phyloP scores from a whole-genome alignment of 305 asterid species.

The Solanum hybrid region DNA sequence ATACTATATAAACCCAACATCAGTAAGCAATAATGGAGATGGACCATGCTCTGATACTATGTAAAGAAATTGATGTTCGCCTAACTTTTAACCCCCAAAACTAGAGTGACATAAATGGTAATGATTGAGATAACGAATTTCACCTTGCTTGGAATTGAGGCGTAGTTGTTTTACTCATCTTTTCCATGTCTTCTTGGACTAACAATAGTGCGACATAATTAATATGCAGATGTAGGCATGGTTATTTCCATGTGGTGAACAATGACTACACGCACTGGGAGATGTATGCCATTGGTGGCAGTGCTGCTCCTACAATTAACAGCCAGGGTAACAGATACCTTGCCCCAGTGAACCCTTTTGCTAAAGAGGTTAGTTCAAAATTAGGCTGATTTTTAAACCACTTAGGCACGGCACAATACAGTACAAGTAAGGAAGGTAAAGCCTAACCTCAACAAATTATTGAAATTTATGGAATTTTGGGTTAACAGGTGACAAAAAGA shows the following conservation, averaged over 20 bases:
- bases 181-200: neutral
- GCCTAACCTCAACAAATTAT: neutral
- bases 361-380: conserved; percentile 47
- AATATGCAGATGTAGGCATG: conserved; percentile 57
- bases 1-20: neutral
- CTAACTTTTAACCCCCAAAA: neutral
- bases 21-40: neutral
- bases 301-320: conserved; percentile 76
- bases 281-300: conserved; percentile 84
- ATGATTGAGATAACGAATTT: neutral
- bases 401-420: neutral
- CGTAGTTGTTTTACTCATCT: neutral
- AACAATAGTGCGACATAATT: neutral
- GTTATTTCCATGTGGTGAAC: conserved; percentile 74
- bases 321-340: conserved; percentile 80
- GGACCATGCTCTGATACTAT: neutral
- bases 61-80: neutral
- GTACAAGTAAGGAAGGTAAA: neutral
- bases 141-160: neutral
- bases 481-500: conserved; percentile 26
- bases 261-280: conserved; percentile 76
- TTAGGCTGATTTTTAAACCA: neutral
- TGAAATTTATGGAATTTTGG: neutral
- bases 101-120: neutral
- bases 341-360: conserved; percentile 59